Base-by-base conservation (phyloP, 768 basidiomycete genomes). In the Podaxis sp. region DNA sequence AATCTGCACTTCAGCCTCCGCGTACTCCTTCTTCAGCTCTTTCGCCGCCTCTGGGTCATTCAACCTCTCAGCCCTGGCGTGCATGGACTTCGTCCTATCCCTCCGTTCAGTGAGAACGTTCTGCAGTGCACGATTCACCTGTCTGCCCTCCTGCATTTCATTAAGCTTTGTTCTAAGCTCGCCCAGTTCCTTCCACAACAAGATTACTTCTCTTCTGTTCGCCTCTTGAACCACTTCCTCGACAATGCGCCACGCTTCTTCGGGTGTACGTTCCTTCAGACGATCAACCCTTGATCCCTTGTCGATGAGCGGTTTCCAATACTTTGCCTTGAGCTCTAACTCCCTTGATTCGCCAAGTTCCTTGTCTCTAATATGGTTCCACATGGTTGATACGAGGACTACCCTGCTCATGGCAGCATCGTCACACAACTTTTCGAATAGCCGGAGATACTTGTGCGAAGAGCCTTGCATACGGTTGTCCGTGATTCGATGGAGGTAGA, bases 1-100 rank as follows among this genome's bases (percentile, higher is more conserved):
- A 24, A 72, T 65, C 40, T 71, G 65, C 61, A 51, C 46, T 40
- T 59, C 50, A 51, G 58, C 58, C 40, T 41, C 53, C 1, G 60
- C 53, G n/a, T 65, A 57, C 55, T 57, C 58, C 59, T 65, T 61
- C 48, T 48, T 46, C 20, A 61, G 12, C 36, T 60, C 64, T 20
- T 51, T 56, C 20, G 50, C 53, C 46, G 53, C 36, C 4, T 20
- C 40, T 52, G 64, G 56, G 50, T 65, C 64, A 38, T 65, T 52
- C 41, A 56, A 65, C 40, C 58, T 62, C 33, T 56, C 55, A 2
- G 51, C 55, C 22, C 56, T 54, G 20, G 54, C 61, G 10, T 49
- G 36, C 5, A 62, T 28, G 11, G 44, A 50, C n/a, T 24, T 56
- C 22, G 56, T 20, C 20, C 54, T 46, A 4, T 67, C 65, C 58